These are phyloP conservation scores for Trametes maxima DNA, from an alignment of 768 basidiomycete genomes.

Conservation along the genomic window DNA sequence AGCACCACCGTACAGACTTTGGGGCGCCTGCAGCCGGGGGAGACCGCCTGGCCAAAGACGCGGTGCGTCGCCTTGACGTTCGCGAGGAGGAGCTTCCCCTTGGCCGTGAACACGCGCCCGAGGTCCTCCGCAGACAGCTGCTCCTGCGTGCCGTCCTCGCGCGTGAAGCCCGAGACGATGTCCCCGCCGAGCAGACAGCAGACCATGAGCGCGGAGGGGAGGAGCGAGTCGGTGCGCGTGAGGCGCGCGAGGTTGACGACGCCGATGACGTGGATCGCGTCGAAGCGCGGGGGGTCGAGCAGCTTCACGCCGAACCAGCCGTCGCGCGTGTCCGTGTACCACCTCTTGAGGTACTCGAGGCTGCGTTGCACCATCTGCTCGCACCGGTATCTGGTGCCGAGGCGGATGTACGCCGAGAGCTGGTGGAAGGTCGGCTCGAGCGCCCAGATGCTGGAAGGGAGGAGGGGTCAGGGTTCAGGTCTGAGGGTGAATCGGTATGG, in stretches of 20 bases:
- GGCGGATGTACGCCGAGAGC: slow-evolving; percentile 8
- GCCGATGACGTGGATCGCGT: slow-evolving; percentile 2
- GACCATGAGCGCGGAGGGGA: slow-evolving; percentile 4
- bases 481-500: neutral
- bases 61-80: neutral
- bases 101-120: neutral
- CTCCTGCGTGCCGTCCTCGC: neutral
- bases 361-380: neutral
- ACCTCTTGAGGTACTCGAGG: slow-evolving; percentile 3
- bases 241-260: slow-evolving; percentile 15
- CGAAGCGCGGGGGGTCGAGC: slow-evolving; percentile 1
- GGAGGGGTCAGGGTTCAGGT: neutral
- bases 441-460: neutral
- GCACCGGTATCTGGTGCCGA: slow-evolving; percentile 13
- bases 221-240: slow-evolving; percentile 9
- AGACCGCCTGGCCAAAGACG: neutral
- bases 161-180: neutral
- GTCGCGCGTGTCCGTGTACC: slow-evolving; percentile 5
- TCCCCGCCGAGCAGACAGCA: slow-evolving; percentile 10
- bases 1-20: neutral
- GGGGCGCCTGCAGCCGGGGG: neutral
- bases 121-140: slow-evolving; percentile 5
- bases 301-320: neutral
- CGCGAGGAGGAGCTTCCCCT: neutral
- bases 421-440: neutral